A percentile compares a stretch with the other conserved stretches of the same genome.
Evolutionary conservation across 768 basidiomycete species (phyloP).

Genomic region (Calvatia gigantea): DNA sequence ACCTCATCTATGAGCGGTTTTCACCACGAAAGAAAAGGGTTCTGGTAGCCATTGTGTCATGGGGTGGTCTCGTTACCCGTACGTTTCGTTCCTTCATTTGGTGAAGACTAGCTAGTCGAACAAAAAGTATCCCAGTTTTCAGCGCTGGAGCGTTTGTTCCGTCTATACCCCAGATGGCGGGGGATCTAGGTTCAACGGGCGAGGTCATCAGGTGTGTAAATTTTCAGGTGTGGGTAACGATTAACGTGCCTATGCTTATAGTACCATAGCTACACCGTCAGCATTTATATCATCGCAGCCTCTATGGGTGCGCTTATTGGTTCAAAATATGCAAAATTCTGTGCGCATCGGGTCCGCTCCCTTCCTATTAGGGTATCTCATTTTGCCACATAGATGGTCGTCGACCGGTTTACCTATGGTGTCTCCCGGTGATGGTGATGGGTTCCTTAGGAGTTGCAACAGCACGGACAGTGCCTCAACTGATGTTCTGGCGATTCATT

Average conservation of each 20-base stretch:
- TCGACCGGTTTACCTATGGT: slow-evolving; percentile 51
- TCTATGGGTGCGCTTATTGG: slow-evolving; percentile 30
- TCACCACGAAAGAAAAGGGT: slow-evolving; percentile 40
- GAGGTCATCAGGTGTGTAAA: slow-evolving; percentile 49
- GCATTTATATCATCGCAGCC: slow-evolving; percentile 28
- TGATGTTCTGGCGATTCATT: slow-evolving; percentile 61
- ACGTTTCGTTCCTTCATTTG: too few relatives aligned
- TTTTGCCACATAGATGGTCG: slow-evolving; percentile 53
- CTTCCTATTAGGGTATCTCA: background rate
- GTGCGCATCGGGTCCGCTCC: slow-evolving; percentile 19
- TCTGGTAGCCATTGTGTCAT: slow-evolving; percentile 57
- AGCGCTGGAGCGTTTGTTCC: slow-evolving; percentile 68
- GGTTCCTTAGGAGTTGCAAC: slow-evolving; percentile 59
- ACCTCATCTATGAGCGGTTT: slow-evolving; percentile 56
- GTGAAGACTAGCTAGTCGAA: too few relatives aligned
- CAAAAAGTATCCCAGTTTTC: too few relatives aligned
- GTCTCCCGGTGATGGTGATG: slow-evolving; percentile 57
- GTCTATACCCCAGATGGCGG: slow-evolving; percentile 68
- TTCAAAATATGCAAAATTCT: slow-evolving; percentile 35
- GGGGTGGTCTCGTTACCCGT: slow-evolving; percentile 64
- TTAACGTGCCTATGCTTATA: too few relatives aligned
- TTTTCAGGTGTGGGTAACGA: background rate
- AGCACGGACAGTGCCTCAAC: slow-evolving; percentile 35
- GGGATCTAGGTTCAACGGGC: slow-evolving; percentile 57
- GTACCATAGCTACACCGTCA: slow-evolving; percentile 30